Conservation (phyloP, 495 filamentous ascomycete genomes). For the Penicillium riverlandense region DNA sequence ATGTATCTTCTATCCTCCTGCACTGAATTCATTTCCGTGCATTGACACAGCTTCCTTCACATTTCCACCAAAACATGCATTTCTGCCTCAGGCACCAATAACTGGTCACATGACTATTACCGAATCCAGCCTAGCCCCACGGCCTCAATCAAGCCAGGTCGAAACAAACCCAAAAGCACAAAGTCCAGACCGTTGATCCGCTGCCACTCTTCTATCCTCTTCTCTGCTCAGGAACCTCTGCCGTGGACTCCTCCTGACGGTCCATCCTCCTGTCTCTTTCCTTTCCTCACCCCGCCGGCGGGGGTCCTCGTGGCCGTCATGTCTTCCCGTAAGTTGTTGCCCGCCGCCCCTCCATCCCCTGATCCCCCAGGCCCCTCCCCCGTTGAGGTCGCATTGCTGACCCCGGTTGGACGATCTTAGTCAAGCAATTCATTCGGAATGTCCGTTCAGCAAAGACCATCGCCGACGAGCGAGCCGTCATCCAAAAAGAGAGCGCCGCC, state of each 20-base stretch:
- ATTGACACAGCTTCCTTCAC: no score
- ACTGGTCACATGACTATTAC: not conserved
- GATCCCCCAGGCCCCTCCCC: constrained; percentile 18
- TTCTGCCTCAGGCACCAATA: not conserved
- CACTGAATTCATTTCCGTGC: no score
- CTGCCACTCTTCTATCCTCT: constrained; percentile 6
- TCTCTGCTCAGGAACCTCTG: constrained; percentile 6
- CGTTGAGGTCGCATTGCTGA: constrained; percentile 1
- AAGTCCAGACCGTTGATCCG: constrained; percentile 15
- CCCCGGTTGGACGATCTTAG: constrained; percentile 30
- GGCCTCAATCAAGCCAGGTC: constrained; percentile 26
- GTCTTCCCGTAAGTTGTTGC: constrained; percentile 56
- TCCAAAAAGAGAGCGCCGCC: constrained; percentile 97
- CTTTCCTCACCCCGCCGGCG: constrained; percentile 25
- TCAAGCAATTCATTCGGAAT: constrained; percentile 99
- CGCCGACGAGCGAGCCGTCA: constrained; percentile 94
- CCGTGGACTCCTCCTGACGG: constrained; percentile 1
- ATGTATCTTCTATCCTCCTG: no score
- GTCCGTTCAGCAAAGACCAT: constrained; percentile 97
- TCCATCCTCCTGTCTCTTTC: constrained; percentile 9
- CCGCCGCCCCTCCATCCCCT: constrained; percentile 24
- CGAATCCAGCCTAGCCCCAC: not conserved
- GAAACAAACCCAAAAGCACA: constrained; percentile 20
- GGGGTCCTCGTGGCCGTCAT: constrained; percentile 43
- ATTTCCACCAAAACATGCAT: not conserved